Evolutionary conservation across 441 rosid species (phyloP).

Genomic region (Biscutella laevigata): DNA sequence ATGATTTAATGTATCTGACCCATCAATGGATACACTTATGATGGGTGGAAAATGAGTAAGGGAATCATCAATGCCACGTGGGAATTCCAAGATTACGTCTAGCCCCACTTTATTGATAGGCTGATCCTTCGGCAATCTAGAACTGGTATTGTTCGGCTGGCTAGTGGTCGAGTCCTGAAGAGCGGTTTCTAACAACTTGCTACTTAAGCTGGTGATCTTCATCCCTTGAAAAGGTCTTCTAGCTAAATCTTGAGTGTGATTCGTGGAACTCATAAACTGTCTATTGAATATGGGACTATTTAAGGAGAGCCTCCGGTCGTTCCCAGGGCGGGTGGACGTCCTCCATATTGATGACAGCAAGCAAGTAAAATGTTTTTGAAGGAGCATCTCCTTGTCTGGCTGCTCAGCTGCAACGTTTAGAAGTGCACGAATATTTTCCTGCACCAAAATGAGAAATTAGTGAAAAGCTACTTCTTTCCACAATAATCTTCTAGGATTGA

Average conservation of each 20-base stretch:
- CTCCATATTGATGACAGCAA: slow-evolving; percentile 81
- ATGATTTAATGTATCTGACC: slow-evolving; percentile 28
- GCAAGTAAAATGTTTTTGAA: slow-evolving; percentile 86
- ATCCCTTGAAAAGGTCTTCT: slow-evolving; percentile 44
- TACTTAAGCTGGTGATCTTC: slow-evolving; percentile 48
- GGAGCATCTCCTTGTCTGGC: slow-evolving; percentile 81
- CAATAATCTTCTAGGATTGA: neutral
- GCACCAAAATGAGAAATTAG: slow-evolving; percentile 30
- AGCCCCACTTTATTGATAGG: slow-evolving; percentile 36
- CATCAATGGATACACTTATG: slow-evolving; percentile 48
- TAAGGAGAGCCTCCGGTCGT: slow-evolving; percentile 30
- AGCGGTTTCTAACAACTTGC: slow-evolving; percentile 60
- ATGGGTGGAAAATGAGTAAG: slow-evolving; percentile 44
- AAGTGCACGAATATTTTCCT: slow-evolving; percentile 75
- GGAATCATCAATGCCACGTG: slow-evolving; percentile 37
- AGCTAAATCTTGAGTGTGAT: slow-evolving; percentile 30
- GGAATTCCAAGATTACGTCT: slow-evolving; percentile 70
- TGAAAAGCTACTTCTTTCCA: slow-evolving; percentile 11
- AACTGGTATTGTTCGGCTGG: slow-evolving; percentile 30
- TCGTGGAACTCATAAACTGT: slow-evolving; percentile 37
- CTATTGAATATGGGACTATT: slow-evolving; percentile 47
- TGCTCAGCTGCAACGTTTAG: slow-evolving; percentile 64
- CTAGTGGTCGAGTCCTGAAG: slow-evolving; percentile 47
- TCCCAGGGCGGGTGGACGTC: slow-evolving; percentile 28
- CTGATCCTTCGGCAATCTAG: slow-evolving; percentile 39